Evolutionary conservation across 164 flowering plant species (phyloP).

Genomic region (Dillenia suffruticosa): DNA sequence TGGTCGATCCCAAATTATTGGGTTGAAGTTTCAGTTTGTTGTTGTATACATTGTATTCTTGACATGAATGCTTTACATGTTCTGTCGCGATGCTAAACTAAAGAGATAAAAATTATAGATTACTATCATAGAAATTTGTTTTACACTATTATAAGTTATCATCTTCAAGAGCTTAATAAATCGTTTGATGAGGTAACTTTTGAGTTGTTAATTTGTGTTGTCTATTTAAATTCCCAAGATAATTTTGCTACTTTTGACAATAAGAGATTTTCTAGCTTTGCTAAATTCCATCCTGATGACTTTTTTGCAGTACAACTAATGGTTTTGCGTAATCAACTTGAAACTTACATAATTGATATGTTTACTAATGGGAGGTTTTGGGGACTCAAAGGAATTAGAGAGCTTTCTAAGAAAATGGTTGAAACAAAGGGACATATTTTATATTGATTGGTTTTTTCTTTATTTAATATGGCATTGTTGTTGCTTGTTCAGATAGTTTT

Average conservation of each 20-base stretch:
- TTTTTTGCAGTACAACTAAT: constrained; percentile 5
- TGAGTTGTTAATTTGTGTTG: constrained; percentile 16
- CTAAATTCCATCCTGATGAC: constrained; percentile 14
- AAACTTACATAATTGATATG: constrained; percentile 12
- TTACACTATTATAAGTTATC: constrained; percentile 11
- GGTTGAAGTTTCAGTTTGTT: too few relatives aligned
- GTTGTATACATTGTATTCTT: too few relatives aligned
- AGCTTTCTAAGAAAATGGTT: constrained; percentile 9
- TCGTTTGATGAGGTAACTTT: constrained; percentile 16
- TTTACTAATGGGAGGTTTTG: background rate
- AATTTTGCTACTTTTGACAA: constrained; percentile 15
- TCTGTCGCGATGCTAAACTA: background rate
- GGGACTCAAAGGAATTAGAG: constrained; percentile 2
- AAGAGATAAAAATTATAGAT: background rate
- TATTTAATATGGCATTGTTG: constrained; percentile 3
- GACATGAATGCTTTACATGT: background rate
- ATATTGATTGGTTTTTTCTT: constrained; percentile 4
- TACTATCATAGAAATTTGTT: constrained; percentile 2
- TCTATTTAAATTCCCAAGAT: constrained; percentile 12
- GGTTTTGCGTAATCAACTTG: constrained; percentile 8
- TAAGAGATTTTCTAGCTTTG: constrained; percentile 8
- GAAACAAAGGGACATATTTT: background rate
- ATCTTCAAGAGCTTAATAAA: constrained; percentile 17
- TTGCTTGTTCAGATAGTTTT: constrained; percentile 12
- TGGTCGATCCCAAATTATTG: too few relatives aligned